phyloP scores from a whole-genome alignment of 2,329 filamentous ascomycete species.

The Microthyrium microscopicum region DNA sequence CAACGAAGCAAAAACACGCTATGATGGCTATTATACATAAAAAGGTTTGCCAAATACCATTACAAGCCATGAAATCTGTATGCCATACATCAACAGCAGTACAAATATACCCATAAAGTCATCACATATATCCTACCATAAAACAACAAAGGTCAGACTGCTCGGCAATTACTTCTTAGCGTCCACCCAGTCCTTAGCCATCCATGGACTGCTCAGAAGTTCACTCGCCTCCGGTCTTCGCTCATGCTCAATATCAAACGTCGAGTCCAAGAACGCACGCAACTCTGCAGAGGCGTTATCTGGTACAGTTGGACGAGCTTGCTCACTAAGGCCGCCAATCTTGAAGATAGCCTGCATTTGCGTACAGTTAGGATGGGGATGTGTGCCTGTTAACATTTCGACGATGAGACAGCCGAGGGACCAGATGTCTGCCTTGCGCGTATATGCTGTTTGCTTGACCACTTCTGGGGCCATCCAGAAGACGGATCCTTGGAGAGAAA shows the following conservation, averaged over 20 bases:
- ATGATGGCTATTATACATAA: too few relatives aligned
- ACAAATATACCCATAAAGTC: background rate
- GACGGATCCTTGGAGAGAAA: constrained; percentile 86
- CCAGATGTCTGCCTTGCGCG: constrained; percentile 97
- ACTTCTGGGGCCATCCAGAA: constrained; percentile 99
- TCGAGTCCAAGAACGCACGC: constrained; percentile 65
- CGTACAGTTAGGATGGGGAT: constrained; percentile 92
- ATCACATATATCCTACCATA: background rate
- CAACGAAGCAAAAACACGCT: too few relatives aligned
- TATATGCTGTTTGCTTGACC: constrained; percentile 94
- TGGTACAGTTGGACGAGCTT: constrained; percentile 75
- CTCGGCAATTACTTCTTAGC: too few relatives aligned
- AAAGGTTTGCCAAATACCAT: too few relatives aligned
- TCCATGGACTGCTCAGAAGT: constrained; percentile 49
- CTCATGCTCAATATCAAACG: constrained; percentile 92
- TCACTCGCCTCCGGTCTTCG: constrained; percentile 85
- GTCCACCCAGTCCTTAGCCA: constrained; percentile 4
- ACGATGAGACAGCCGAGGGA: constrained; percentile 91
- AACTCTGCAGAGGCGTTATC: constrained; percentile 75
- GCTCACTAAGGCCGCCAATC: constrained; percentile 44
- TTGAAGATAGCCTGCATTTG: constrained; percentile 98
- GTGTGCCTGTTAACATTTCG: constrained; percentile 96
- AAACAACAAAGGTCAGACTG: too few relatives aligned
- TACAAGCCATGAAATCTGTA: constrained; percentile 1
- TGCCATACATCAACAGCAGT: background rate